Base-by-base conservation (phyloP, 177 flowering plant species). In the Vitis hybrid region DNA sequence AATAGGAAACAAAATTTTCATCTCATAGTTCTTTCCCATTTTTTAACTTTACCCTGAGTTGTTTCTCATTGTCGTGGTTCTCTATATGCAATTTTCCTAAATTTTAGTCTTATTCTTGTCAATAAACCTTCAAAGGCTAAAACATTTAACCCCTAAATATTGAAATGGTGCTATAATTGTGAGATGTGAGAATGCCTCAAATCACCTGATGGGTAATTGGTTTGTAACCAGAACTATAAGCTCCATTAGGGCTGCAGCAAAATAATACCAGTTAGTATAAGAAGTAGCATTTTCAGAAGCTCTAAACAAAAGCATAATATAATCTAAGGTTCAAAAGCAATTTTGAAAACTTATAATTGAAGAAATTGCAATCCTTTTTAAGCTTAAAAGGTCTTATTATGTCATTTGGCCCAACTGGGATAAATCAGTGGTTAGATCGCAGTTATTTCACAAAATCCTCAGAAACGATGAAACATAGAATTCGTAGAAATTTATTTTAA, bases 181-280 rank as follows among this genome's bases (percentile, higher is more conserved):
- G 69, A 71, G 67, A 56, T 64, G 69, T 72, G 64, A 69, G 75
- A 78, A 75, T 83, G 86, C 86, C 88, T 86, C 77, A 82, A 70
- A 83, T 91, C 89, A 94, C 97, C 97, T 94, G 99, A 82, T 94
- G 99, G 55, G 99, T 91, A 76, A 94, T 92, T 60, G 99, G 99
- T 78, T 76, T 89, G 85, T 88, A 92, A 72, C 99, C 99, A 74
- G 97, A 71, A 82, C 97, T 94, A 75, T 94, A 92, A 72, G 99
- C 99, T 86, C 99, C 99, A 80, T 91, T 86, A 52, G 99, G 99
- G 76, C 99, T 94, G 98, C 86, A 84, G 63, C 16, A 69, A 65
- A 65, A 70, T 6, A 68, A 45, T 50, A 57, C 12, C 51, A 56
- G 7, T 5, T n/a, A 58, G 18, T 9, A 16, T n/a, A 33, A 33